Base-by-base conservation (phyloP, 176 grass and related monocot genomes). In the Hordeum marinum region DNA sequence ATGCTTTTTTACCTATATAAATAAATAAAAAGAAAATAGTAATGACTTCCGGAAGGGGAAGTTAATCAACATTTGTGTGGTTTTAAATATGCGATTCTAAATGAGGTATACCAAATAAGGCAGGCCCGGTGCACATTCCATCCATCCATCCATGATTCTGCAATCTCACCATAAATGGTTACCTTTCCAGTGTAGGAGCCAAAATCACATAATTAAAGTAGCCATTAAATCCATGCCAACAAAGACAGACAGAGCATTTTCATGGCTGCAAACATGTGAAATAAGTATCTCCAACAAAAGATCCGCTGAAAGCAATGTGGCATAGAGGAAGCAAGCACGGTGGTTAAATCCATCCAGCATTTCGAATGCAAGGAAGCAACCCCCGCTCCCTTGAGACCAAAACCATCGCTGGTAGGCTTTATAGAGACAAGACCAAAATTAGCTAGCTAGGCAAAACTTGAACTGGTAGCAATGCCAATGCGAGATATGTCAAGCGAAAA, bases 351-450 rank as follows among this genome's bases (percentile, higher is more conserved):
- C 48, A 31, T 45, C 39, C 58, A 50, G 26, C 40, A 50, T 64
- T 63, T 24, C 36, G 29, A 63, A 50, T 26, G 71, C 40, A 64
- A 64, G 5, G 41, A 84, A 76, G 70, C 82, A 84, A 84, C 8
- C 26, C 26, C 57, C 69, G 75, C 24, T 90, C 60, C 79, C 88
- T 81, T 82, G 60, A 23, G 48, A 34, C 35, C 59, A 89, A 89
- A 85, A 85, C 72, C 72, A 86, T 61, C 63, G 29, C 32, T 21
- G 54, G 21, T 62, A 26, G 52, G 37, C 72, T 78, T 65, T 73
- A 14, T 13, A 37, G 63, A 3, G 15, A 45, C 32, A 41, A 11
- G 63, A 48, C 70, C 78, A 52, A 32, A 63, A 82, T 86, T 82
- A 90, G 84, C 34, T 75, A 26, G 42, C 6, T 43, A 48, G 78